phyloP scores from a whole-genome alignment of 495 filamentous ascomycete genomes.

The Hypoxylon lenormandii region DNA sequence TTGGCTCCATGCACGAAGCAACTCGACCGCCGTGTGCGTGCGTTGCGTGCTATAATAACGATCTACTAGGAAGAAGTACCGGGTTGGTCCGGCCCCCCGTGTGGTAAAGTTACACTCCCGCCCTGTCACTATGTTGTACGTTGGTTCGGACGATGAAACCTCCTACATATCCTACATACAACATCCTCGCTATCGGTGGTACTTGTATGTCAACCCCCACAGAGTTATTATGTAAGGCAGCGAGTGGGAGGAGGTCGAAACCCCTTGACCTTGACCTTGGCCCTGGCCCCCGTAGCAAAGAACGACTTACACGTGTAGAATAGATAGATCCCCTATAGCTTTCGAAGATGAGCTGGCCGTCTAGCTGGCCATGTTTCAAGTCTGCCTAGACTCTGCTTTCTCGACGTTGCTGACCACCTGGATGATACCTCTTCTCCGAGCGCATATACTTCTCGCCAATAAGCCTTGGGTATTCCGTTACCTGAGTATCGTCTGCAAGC shows the following conservation, averaged over 20 bases:
- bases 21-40: constrained; percentile 21
- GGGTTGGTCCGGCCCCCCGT: constrained; percentile 47
- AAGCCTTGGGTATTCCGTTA: constrained; percentile 13
- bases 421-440: neutral
- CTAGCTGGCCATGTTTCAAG: neutral
- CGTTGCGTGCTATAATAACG: constrained; percentile 41
- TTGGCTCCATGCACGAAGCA: constrained; percentile 41
- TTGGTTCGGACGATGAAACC: constrained; percentile 43
- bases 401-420: constrained; percentile 24
- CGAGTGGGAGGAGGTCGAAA: constrained; percentile 17
- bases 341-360: neutral
- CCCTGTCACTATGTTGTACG: constrained; percentile 24
- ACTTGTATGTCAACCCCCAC: constrained; percentile 48
- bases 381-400: neutral
- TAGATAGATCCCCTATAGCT: neutral
- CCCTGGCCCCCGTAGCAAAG: constrained; percentile 20
- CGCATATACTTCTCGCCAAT: constrained; percentile 18
- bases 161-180: constrained; percentile 22
- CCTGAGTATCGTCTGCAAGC: constrained; percentile 12
- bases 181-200: constrained; percentile 38
- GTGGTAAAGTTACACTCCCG: constrained; percentile 44
- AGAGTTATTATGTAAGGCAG: constrained; percentile 44
- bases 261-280: too few relatives aligned
- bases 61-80: constrained; percentile 50
- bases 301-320: neutral